These are phyloP conservation scores for Mycena vulgaris DNA, from an alignment of 768 basidiomycete genomes.

Conservation along the genomic window DNA sequence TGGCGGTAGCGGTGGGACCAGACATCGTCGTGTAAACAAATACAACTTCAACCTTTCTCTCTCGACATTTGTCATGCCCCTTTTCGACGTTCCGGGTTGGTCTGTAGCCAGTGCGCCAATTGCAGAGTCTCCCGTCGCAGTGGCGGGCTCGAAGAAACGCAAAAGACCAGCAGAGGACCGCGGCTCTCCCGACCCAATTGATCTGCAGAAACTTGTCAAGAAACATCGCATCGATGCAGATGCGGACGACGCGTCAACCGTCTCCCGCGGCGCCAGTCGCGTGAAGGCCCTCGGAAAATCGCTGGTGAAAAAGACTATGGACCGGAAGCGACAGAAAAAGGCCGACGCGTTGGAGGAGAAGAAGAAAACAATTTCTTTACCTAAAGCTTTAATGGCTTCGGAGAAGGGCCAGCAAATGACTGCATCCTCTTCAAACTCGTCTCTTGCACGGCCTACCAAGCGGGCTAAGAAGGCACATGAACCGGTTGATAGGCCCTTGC, in stretches of 20 bases:
- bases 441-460: constrained; percentile 30
- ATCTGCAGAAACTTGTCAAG: constrained; percentile 74
- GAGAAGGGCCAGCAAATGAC: constrained; percentile 27
- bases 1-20: background rate
- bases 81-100: constrained; percentile 84
- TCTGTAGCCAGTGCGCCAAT: constrained; percentile 63
- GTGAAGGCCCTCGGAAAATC: constrained; percentile 32
- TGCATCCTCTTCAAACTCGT: constrained; percentile 27
- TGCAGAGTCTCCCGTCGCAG: constrained; percentile 42
- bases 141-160: constrained; percentile 65
- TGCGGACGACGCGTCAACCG: constrained; percentile 32
- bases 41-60: constrained; percentile 20
- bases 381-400: constrained; percentile 39
- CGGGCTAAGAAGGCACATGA: constrained; percentile 29
- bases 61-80: constrained; percentile 51
- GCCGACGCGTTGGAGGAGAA: constrained; percentile 40
- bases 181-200: constrained; percentile 43
- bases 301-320: constrained; percentile 35
- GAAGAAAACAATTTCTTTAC: constrained; percentile 42
- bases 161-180: constrained; percentile 60
- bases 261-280: constrained; percentile 27
- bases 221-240: constrained; percentile 48
- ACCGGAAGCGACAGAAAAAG: constrained; percentile 41
- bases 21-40: background rate
- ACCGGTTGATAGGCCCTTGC: constrained; percentile 28